phyloP scores from a whole-genome alignment of 1,284 basidiomycete genomes.

The Ustilago crameri region DNA sequence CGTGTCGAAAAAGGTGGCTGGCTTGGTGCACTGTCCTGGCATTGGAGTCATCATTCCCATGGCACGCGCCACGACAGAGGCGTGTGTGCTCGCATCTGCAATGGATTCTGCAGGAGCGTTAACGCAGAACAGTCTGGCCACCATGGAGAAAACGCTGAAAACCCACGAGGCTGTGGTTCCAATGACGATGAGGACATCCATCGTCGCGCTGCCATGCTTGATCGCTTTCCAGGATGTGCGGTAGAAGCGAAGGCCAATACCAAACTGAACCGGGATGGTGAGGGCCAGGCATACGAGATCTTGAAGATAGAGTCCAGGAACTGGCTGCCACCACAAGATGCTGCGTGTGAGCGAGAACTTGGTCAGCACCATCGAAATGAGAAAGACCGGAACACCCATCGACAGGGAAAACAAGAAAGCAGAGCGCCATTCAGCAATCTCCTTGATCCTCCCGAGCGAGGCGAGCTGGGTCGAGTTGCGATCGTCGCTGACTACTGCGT shows the following conservation, averaged over 20 bases:
- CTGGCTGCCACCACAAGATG: slow-evolving; percentile 61
- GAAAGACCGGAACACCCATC: slow-evolving; percentile 92
- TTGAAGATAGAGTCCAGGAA: slow-evolving; percentile 76
- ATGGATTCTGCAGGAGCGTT: slow-evolving; percentile 11
- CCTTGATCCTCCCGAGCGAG: slow-evolving; percentile 89
- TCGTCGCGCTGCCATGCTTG: slow-evolving; percentile 85
- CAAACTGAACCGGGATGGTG: slow-evolving; percentile 92
- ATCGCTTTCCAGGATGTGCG: slow-evolving; percentile 88
- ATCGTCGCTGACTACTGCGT: slow-evolving; percentile 84
- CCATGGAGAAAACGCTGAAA: slow-evolving; percentile 83
- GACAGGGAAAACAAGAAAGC: slow-evolving; percentile 80
- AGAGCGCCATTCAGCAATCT: slow-evolving; percentile 87
- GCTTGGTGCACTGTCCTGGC: slow-evolving; percentile 74
- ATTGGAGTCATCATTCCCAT: slow-evolving; percentile 25
- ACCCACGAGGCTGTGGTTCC: slow-evolving; percentile 93
- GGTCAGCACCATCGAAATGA: slow-evolving; percentile 87
- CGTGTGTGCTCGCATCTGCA: slow-evolving; percentile 1
- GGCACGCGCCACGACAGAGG: slow-evolving; percentile 10
- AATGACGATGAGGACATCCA: slow-evolving; percentile 92
- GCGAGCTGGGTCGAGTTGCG: slow-evolving; percentile 86
- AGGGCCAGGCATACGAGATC: slow-evolving; percentile 84
- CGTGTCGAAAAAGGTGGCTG: slow-evolving; percentile 96
- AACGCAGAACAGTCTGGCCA: slow-evolving; percentile 52
- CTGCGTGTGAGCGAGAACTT: slow-evolving; percentile 70
- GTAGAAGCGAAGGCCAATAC: slow-evolving; percentile 89